These are phyloP conservation scores for Mucor saturninus DNA, from an alignment of 371 early-diverging fungal species.

Conservation along the genomic window DNA sequence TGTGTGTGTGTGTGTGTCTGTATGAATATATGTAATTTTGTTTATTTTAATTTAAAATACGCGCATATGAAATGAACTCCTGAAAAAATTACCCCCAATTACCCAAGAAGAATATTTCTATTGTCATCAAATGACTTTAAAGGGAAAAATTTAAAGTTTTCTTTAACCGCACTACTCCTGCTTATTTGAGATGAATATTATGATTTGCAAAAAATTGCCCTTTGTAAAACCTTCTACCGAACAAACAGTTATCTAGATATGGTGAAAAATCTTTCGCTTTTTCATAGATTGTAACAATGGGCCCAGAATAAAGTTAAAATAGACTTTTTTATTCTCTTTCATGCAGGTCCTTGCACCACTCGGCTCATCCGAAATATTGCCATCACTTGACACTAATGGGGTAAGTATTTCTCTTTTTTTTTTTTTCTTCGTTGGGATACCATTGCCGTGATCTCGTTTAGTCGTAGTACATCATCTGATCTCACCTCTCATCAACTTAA, in stretches of 20 bases:
- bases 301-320: background rate
- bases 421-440: background rate
- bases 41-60: background rate
- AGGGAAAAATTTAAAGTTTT: background rate
- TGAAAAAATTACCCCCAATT: slow-evolving; percentile 1
- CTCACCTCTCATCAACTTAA: too few relatives aligned
- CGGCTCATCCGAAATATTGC: background rate
- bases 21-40: background rate
- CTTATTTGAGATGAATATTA: slow-evolving; percentile 1
- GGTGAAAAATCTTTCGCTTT: background rate
- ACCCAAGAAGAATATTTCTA: background rate
- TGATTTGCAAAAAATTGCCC: background rate
- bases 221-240: too few relatives aligned
- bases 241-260: background rate
- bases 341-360: slow-evolving; percentile 3
- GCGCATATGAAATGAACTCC: background rate
- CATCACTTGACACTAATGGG: background rate
- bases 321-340: background rate
- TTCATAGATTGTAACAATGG: too few relatives aligned
- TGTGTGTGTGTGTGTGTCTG: background rate
- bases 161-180: background rate
- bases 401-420: background rate
- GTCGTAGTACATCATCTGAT: too few relatives aligned
- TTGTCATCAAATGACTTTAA: background rate
- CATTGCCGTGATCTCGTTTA: too few relatives aligned